Evolutionary conservation across 768 basidiomycete species (phyloP).

Genomic region (Termitomyces titanicus): DNA sequence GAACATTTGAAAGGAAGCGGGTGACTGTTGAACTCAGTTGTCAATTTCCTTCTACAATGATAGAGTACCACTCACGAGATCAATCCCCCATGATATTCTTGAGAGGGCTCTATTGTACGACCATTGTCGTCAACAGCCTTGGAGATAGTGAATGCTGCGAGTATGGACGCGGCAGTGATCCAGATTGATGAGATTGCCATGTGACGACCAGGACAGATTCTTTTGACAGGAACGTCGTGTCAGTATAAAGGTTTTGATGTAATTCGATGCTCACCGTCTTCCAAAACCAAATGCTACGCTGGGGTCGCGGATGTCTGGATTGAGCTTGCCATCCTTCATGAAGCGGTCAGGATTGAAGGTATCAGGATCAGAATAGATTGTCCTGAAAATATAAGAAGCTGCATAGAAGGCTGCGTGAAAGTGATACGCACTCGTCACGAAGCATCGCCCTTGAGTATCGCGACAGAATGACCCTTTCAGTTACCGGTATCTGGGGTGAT

Average conservation of each 20-base stretch:
- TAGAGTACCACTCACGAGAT: background rate
- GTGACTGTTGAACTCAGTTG: background rate
- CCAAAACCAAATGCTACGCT: slow-evolving; percentile 18
- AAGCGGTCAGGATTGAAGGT: slow-evolving; percentile 36
- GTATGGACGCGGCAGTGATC: slow-evolving; percentile 25
- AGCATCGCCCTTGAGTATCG: slow-evolving; percentile 27
- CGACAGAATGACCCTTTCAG: background rate
- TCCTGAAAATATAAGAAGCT: background rate
- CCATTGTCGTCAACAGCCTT: slow-evolving; percentile 16
- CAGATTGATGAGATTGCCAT: slow-evolving; percentile 28
- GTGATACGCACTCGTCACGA: slow-evolving; percentile 19
- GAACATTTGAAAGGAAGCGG: background rate
- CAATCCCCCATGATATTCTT: slow-evolving; percentile 1
- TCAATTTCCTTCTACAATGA: background rate
- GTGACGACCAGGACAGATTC: slow-evolving; percentile 29
- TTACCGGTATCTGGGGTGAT: background rate
- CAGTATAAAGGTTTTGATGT: background rate
- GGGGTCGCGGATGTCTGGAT: slow-evolving; percentile 13
- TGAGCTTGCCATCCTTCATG: slow-evolving; percentile 22
- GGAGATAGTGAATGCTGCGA: slow-evolving; percentile 26
- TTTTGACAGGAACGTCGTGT: background rate
- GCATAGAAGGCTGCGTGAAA: background rate
- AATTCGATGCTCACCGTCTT: slow-evolving; percentile 10
- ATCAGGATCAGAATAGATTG: slow-evolving; percentile 27
- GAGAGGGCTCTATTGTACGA: slow-evolving; percentile 10